Evolutionary conservation across 257 asterid genomes (phyloP).

Genomic region (Capsicum rhomboideum): DNA sequence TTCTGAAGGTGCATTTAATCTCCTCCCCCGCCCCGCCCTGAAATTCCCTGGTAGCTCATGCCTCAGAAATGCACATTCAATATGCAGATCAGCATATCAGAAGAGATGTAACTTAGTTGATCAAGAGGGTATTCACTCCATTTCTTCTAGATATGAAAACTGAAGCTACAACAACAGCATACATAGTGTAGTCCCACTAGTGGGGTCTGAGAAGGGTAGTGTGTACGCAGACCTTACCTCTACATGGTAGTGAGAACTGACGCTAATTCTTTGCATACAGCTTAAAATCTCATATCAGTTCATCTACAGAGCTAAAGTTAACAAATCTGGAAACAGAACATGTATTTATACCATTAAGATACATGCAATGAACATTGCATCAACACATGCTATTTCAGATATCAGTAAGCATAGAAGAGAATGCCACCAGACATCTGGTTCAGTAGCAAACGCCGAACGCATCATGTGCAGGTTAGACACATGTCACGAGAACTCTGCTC

Average conservation of each 20-base stretch:
- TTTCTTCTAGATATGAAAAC: neutral
- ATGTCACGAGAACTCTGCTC: neutral
- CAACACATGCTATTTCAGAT: neutral
- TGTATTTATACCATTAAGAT: neutral
- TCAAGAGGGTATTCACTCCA: neutral
- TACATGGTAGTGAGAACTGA: too few relatives aligned
- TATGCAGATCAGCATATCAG: neutral
- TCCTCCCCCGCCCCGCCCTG: too few relatives aligned
- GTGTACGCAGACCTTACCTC: too few relatives aligned
- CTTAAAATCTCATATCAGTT: neutral
- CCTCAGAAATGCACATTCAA: too few relatives aligned
- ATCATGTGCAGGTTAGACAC: neutral
- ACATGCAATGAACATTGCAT: neutral
- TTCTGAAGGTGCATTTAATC: too few relatives aligned
- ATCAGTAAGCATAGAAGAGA: neutral
- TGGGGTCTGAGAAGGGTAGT: too few relatives aligned
- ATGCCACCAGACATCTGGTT: neutral
- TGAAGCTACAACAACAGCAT: too few relatives aligned
- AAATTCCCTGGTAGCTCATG: too few relatives aligned
- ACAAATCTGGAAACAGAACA: neutral
- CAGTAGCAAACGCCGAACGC: neutral
- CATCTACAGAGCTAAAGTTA: neutral
- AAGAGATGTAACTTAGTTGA: too few relatives aligned
- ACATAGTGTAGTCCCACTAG: too few relatives aligned
- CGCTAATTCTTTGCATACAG: neutral